These are phyloP conservation scores for Seiridium unicorne DNA, from an alignment of 2,329 filamentous ascomycete genomes.

Conservation along the genomic window DNA sequence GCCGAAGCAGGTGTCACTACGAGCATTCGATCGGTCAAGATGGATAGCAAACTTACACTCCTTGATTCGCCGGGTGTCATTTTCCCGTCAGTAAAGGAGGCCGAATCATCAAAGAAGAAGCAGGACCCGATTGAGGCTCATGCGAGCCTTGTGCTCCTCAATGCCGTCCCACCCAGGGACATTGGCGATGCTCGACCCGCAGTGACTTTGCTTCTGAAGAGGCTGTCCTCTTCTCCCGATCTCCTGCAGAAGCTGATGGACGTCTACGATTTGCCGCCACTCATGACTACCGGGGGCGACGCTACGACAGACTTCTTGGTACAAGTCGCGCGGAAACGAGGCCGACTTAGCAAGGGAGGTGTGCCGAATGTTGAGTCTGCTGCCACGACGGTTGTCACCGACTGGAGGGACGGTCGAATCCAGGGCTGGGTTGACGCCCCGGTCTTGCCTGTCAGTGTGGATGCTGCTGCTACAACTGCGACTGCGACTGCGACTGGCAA, in stretches of 20 bases:
- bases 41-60: slow-evolving; percentile 90
- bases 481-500: slow-evolving; percentile 15
- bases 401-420: slow-evolving; percentile 94
- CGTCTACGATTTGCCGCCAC: slow-evolving; percentile 80
- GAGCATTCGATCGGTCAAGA: slow-evolving; percentile 83
- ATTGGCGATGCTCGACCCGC: slow-evolving; percentile 91
- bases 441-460: slow-evolving; percentile 53
- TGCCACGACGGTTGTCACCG: slow-evolving; percentile 90
- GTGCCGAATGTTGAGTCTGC: slow-evolving; percentile 85
- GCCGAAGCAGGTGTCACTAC: slow-evolving; percentile 93
- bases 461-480: slow-evolving; percentile 17
- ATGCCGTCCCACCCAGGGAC: slow-evolving; percentile 89
- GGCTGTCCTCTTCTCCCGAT: slow-evolving; percentile 70
- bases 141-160: slow-evolving; percentile 82
- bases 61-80: slow-evolving; percentile 95
- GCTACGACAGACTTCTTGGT: slow-evolving; percentile 87
- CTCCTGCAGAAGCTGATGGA: slow-evolving; percentile 77
- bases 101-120: slow-evolving; percentile 17
- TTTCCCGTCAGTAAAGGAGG: slow-evolving; percentile 65
- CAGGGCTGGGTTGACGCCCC: slow-evolving; percentile 88
- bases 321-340: slow-evolving; percentile 91
- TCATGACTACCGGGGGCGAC: slow-evolving; percentile 72
- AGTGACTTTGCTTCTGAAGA: slow-evolving; percentile 78
- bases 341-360: slow-evolving; percentile 82
- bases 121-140: slow-evolving; percentile 71